These are phyloP conservation scores for Exophiala sp. DNA, from an alignment of 2,329 filamentous ascomycete genomes.

Conservation along the genomic window DNA sequence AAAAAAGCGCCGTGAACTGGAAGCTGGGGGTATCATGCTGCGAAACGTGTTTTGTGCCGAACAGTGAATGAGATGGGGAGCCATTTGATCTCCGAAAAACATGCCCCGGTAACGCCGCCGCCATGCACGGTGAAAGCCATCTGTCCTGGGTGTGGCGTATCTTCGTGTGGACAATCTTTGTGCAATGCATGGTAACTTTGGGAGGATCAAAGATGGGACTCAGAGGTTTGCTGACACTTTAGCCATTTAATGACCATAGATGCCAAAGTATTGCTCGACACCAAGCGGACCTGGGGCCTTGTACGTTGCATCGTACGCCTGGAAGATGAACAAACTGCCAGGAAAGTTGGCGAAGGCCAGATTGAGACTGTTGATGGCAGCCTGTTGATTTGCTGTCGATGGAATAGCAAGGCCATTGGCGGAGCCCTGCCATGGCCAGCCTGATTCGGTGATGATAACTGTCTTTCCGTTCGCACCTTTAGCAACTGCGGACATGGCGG, in stretches of 20 bases:
- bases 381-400: slow-evolving; percentile 57
- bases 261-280: slow-evolving; percentile 72
- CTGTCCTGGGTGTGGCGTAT: neutral
- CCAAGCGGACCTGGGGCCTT: slow-evolving; percentile 64
- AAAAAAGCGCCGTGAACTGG: neutral
- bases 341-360: slow-evolving; percentile 49
- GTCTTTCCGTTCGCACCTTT: slow-evolving; percentile 49
- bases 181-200: neutral
- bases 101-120: slow-evolving; percentile 13
- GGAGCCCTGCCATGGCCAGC: slow-evolving; percentile 69
- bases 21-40: slow-evolving; percentile 9
- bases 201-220: neutral
- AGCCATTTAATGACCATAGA: slow-evolving; percentile 22
- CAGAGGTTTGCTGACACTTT: neutral
- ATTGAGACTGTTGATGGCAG: slow-evolving; percentile 61
- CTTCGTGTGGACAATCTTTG: neutral
- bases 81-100: neutral
- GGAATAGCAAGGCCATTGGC: slow-evolving; percentile 65
- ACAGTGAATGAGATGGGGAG: neutral
- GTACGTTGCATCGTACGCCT: slow-evolving; percentile 74
- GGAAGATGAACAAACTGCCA: slow-evolving; percentile 62
- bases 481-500: slow-evolving; percentile 48
- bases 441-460: slow-evolving; percentile 72
- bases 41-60: neutral
- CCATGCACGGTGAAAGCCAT: slow-evolving; percentile 3